Evolutionary conservation across 305 asterid genomes (phyloP).

Genomic region (Fraxinus latifolia): DNA sequence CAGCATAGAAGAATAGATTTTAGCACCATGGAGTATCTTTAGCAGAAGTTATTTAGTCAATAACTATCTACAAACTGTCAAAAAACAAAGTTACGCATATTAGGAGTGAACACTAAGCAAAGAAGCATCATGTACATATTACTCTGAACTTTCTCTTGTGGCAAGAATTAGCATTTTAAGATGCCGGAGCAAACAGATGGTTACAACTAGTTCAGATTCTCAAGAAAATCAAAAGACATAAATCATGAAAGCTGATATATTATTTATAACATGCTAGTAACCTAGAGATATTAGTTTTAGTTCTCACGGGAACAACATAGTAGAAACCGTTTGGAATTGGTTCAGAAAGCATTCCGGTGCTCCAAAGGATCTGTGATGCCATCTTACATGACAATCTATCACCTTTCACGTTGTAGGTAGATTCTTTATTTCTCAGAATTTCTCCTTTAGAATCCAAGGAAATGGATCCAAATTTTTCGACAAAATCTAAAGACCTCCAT

Average conservation of each 20-base stretch:
- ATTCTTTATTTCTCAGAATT: slow-evolving; percentile 40
- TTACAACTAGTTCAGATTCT: slow-evolving; percentile 8
- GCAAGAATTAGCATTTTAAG: background rate
- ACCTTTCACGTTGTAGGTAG: slow-evolving; percentile 40
- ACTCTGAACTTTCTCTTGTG: background rate
- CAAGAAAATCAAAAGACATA: slow-evolving; percentile 8
- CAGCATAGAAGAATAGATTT: background rate
- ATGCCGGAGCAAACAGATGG: slow-evolving; percentile 7
- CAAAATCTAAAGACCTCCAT: slow-evolving; percentile 76
- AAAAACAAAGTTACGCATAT: background rate
- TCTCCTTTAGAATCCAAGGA: slow-evolving; percentile 59
- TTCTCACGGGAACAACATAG: slow-evolving; percentile 86
- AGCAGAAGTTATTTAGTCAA: background rate
- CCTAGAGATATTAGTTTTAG: slow-evolving; percentile 24
- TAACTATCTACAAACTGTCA: background rate
- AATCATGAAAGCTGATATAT: slow-evolving; percentile 9
- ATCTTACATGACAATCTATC: slow-evolving; percentile 43
- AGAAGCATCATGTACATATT: background rate
- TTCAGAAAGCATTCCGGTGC: slow-evolving; percentile 80
- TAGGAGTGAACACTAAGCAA: slow-evolving; percentile 9
- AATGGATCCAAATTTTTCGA: slow-evolving; percentile 69
- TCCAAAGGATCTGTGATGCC: slow-evolving; percentile 91
- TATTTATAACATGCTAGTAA: background rate
- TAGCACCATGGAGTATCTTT: background rate
- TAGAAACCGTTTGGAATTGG: slow-evolving; percentile 95